Conservation (phyloP, 768 basidiomycete genomes). For the Tricholoma bakamatsutake region DNA sequence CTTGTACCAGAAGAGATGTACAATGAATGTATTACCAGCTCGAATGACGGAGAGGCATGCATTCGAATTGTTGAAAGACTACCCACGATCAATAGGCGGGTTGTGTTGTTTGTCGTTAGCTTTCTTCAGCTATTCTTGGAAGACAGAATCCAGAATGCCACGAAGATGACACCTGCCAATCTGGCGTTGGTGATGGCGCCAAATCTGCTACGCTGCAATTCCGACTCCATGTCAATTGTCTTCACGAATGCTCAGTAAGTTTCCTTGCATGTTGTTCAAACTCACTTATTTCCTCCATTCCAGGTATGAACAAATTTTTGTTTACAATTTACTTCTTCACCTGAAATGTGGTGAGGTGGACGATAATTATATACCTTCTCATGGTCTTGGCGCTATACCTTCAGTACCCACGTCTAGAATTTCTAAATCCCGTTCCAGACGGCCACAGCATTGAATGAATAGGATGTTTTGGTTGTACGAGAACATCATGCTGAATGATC, state of each 20-base stretch:
- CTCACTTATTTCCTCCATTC: slow-evolving; percentile 6
- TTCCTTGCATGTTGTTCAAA: background rate
- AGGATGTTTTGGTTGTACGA: background rate
- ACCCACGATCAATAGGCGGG: slow-evolving; percentile 82
- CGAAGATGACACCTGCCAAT: slow-evolving; percentile 90
- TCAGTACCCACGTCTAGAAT: slow-evolving; percentile 38
- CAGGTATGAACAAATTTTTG: slow-evolving; percentile 86
- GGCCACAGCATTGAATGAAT: slow-evolving; percentile 23
- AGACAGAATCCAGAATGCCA: slow-evolving; percentile 61
- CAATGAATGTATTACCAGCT: slow-evolving; percentile 76
- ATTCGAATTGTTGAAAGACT: slow-evolving; percentile 70
- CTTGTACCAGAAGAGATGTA: slow-evolving; percentile 88
- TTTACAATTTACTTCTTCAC: slow-evolving; percentile 77
- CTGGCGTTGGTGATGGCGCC: slow-evolving; percentile 90
- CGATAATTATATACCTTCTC: slow-evolving; percentile 66
- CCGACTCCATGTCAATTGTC: slow-evolving; percentile 82
- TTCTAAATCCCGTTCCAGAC: slow-evolving; percentile 54
- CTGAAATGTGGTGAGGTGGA: slow-evolving; percentile 76
- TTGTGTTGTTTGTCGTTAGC: slow-evolving; percentile 83
- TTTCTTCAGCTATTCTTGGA: slow-evolving; percentile 88
- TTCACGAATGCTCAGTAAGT: slow-evolving; percentile 90
- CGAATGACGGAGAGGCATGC: slow-evolving; percentile 63
- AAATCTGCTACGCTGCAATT: slow-evolving; percentile 80
- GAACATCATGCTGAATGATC: no score
- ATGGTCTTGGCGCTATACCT: slow-evolving; percentile 70